These are phyloP conservation scores for Leccinum pellstonianum DNA, from an alignment of 768 basidiomycete species.

Conservation along the genomic window DNA sequence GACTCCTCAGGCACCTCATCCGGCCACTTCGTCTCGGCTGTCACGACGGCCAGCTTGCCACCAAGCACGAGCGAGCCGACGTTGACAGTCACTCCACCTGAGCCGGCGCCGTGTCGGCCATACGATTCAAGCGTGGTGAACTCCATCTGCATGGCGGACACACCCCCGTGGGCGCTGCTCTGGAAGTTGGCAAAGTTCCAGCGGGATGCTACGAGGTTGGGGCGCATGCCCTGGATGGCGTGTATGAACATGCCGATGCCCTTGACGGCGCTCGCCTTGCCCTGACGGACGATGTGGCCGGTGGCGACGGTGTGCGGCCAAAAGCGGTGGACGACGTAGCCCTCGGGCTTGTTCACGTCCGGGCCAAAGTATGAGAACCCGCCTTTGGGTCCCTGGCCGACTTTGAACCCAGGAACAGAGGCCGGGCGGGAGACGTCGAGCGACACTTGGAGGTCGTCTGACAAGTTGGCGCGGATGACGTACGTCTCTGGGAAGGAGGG, in stretches of 20 bases:
- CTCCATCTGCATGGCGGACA: conserved; percentile 93
- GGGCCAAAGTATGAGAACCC: conserved; percentile 88
- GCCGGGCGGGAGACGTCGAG: conserved; percentile 70
- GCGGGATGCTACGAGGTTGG: conserved; percentile 84
- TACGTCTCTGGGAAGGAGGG: conserved; percentile 74
- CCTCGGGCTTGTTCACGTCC: conserved; percentile 66
- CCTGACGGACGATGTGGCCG: conserved; percentile 69
- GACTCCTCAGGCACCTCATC: conserved; percentile 52
- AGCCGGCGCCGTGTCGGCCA: conserved; percentile 76
- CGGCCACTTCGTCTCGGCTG: conserved; percentile 77
- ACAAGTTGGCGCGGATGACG: conserved; percentile 74
- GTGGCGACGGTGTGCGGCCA: conserved; percentile 69
- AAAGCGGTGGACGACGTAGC: conserved; percentile 88
- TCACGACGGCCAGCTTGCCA: conserved; percentile 72
- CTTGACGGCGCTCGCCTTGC: conserved; percentile 52
- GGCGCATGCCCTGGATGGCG: conserved; percentile 98
- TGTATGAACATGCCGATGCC: conserved; percentile 88
- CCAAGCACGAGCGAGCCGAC: conserved; percentile 82
- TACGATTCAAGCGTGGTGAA: conserved; percentile 81
- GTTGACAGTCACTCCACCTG: conserved; percentile 82
- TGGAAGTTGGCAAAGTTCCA: conserved; percentile 98
- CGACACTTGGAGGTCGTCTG: conserved; percentile 76
- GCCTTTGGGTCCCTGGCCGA: conserved; percentile 84
- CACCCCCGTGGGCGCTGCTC: conserved; percentile 65
- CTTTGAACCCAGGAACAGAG: conserved; percentile 81